Percentiles rank a stretch among this genome's conserved stretches.
Evolutionary conservation across 331 rosid genomes (phyloP).

Genomic region (Ulmus americana): DNA sequence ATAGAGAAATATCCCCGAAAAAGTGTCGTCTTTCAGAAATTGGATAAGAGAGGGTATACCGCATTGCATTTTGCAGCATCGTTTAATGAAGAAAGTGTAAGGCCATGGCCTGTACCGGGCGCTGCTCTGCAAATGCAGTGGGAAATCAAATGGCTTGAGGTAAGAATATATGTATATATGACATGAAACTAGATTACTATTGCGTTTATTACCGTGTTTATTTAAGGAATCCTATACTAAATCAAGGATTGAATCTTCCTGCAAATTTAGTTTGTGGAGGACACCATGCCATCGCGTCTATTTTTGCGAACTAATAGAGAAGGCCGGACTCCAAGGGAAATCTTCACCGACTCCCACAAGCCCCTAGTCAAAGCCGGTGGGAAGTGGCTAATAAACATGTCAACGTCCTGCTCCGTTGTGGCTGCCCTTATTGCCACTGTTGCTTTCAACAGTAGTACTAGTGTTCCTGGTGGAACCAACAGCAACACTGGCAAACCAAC

Average conservation of each 20-base stretch:
- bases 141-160: too few relatives aligned
- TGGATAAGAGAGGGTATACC: slow-evolving; percentile 34
- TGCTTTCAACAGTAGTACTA: slow-evolving; percentile 3
- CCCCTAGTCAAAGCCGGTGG: slow-evolving; percentile 13
- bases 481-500: too few relatives aligned
- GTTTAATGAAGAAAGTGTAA: slow-evolving; percentile 13
- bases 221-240: too few relatives aligned
- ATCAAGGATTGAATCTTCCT: too few relatives aligned
- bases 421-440: slow-evolving; percentile 45
- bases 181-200: neutral
- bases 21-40: slow-evolving; percentile 22
- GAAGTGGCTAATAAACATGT: too few relatives aligned
- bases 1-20: neutral
- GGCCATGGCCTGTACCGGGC: slow-evolving; percentile 41
- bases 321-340: slow-evolving; percentile 20
- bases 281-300: too few relatives aligned
- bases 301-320: slow-evolving; percentile 2
- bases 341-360: slow-evolving; percentile 28
- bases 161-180: too few relatives aligned
- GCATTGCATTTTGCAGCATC: slow-evolving; percentile 43
- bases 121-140: slow-evolving; percentile 20
- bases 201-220: too few relatives aligned
- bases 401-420: slow-evolving; percentile 28
- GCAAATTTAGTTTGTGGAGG: neutral
- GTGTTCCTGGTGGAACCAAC: too few relatives aligned